These are phyloP conservation scores for Colletotrichum tamarilloi DNA, from an alignment of 2,329 filamentous ascomycete species.

Conservation along the genomic window DNA sequence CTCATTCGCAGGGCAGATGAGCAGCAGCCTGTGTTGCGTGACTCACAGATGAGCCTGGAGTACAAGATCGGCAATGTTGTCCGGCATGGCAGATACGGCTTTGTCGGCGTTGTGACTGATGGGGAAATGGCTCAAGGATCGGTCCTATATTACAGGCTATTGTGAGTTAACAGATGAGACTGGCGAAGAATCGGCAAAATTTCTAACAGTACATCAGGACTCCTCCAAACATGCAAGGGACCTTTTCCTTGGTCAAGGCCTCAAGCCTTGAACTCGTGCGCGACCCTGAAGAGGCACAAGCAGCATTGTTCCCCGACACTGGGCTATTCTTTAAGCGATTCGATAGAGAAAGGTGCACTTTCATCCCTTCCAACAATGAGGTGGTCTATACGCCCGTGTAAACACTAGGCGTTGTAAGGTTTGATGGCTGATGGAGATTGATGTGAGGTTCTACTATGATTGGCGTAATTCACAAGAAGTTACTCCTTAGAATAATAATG, in stretches of 20 bases:
- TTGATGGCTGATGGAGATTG: background rate
- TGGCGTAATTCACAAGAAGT: no score
- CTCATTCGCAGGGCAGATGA: conserved; percentile 59
- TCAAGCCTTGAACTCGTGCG: conserved; percentile 33
- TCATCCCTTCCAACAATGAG: conserved; percentile 60
- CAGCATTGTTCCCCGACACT: conserved; percentile 74
- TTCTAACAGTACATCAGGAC: conserved; percentile 7
- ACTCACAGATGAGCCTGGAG: conserved; percentile 38
- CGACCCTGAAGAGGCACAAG: conserved; percentile 19
- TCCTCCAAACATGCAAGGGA: conserved; percentile 31
- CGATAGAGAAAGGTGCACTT: conserved; percentile 72
- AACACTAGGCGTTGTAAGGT: background rate
- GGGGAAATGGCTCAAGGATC: conserved; percentile 54
- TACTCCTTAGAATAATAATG: background rate
- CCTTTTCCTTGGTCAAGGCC: conserved; percentile 32
- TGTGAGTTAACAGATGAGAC: conserved; percentile 35
- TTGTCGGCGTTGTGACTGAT: conserved; percentile 87
- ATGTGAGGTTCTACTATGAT: background rate
- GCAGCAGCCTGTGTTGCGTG: conserved; percentile 50
- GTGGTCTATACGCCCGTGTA: conserved; percentile 24
- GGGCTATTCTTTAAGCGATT: conserved; percentile 92
- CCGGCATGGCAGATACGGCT: conserved; percentile 81
- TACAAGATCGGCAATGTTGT: conserved; percentile 88
- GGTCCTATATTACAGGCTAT: conserved; percentile 15
- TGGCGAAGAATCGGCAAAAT: conserved; percentile 36